Base-by-base conservation (phyloP, 83 land plant genomes). In the Picea mariana region DNA sequence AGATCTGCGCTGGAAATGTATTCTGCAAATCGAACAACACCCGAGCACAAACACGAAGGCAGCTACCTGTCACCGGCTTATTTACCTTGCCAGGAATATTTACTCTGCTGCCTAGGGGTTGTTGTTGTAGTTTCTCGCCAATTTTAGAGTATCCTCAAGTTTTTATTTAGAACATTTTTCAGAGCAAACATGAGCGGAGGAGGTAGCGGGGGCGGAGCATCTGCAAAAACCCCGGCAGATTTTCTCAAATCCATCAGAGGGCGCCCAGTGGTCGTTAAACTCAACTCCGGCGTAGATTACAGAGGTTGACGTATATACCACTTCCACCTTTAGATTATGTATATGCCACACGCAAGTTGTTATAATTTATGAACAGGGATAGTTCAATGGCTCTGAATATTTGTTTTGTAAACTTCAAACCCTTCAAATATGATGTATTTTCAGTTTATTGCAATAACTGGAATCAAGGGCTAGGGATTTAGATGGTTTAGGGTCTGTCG, bases 231-330 rank as follows among this genome's bases (percentile, higher is more conserved):
- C 2, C 99, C 99, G 3, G 91, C 95, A 20, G 99, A 97, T 86
- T 97, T 97, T 75, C 93, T 95, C 77, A 95, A 95, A 78, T 93
- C 99, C 44, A 97, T 97, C 55, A 85, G 96, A 18, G 99, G 99
- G 27, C 93, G 99, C 13, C 99, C 99, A 21, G 99, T 97, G 67
- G 99, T 97, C 44, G 98, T 97, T 40, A 97, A 97, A 87, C 96
- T 97, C 68, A 97, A 97, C 79, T 95, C 96, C 24, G 99, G 99
- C 26, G 98, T 97, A 80, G 99, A 97, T 75, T 97, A 97, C 79
- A 80, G 99, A 86, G 99, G 98, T 95, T 21, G 34, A 73, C 42
- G 2, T 47, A 21, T 47, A 47, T n/a, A 17, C 5, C 11, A 47
- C 24, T 47, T 44, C 5, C 11, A 47, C 24, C 21, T 44, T 73